Percentiles rank a stretch among this genome's conserved stretches.
Evolutionary conservation across 1,139 yeast genomes (phyloP).

Genomic region (Scheffersomyces parashehatae): DNA sequence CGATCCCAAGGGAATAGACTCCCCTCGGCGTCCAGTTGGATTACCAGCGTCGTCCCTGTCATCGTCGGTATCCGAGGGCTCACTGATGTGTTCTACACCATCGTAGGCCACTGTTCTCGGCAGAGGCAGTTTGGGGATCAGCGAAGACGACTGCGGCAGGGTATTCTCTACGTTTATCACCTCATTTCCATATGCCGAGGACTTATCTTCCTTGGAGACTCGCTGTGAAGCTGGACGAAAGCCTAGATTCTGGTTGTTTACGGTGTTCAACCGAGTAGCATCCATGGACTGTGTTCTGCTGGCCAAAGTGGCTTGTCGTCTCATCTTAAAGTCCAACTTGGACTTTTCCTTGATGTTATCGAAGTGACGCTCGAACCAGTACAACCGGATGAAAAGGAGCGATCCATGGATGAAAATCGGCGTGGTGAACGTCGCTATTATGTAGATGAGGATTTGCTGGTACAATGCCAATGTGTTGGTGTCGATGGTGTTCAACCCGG

Average conservation of each 20-base stretch:
- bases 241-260: constrained; percentile 39
- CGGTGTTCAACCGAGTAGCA: constrained; percentile 37
- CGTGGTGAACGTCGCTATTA: constrained; percentile 66
- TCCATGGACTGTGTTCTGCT: constrained; percentile 46
- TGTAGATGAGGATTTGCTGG: constrained; percentile 73
- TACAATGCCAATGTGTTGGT: constrained; percentile 61
- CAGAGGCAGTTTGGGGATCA: constrained; percentile 6
- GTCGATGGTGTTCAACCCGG: constrained; percentile 83
- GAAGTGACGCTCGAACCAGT: constrained; percentile 87
- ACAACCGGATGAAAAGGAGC: constrained; percentile 75
- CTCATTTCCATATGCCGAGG: neutral
- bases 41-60: neutral
- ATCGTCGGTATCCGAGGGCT: constrained; percentile 25
- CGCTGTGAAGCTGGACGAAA: constrained; percentile 9
- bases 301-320: constrained; percentile 75
- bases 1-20: constrained; percentile 35
- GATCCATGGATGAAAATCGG: constrained; percentile 89
- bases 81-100: constrained; percentile 34
- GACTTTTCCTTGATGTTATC: constrained; percentile 78
- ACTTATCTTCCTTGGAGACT: neutral
- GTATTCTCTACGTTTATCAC: constrained; percentile 3
- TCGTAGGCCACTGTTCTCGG: constrained; percentile 9
- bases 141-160: constrained; percentile 18
- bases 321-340: constrained; percentile 72
- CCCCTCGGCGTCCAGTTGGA: constrained; percentile 1